Evolutionary conservation across 2,329 filamentous ascomycete species (phyloP).

Genomic region (Lasiodiplodia gonubiensis): DNA sequence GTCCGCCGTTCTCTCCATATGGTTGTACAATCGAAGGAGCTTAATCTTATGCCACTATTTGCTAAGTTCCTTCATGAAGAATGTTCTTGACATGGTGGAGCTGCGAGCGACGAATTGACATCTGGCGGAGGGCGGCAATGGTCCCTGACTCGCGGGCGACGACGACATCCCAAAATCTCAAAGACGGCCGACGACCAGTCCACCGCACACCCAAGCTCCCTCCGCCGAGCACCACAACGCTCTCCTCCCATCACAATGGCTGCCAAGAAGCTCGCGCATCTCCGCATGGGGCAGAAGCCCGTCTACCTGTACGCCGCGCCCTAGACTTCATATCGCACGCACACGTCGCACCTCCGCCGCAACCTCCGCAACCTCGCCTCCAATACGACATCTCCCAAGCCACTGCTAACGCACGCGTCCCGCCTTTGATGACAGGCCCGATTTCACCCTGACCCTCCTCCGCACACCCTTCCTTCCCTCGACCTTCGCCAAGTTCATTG

Average conservation of each 20-base stretch:
- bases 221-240: background rate
- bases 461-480: slow-evolving; percentile 74
- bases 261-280: slow-evolving; percentile 33
- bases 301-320: slow-evolving; percentile 52
- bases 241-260: background rate
- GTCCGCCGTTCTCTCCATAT: too few relatives aligned
- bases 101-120: background rate
- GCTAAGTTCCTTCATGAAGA: background rate
- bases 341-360: background rate
- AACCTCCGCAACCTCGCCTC: background rate
- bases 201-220: slow-evolving; percentile 30
- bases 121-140: background rate
- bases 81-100: background rate
- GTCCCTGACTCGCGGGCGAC: slow-evolving; percentile 14
- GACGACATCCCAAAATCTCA: slow-evolving; percentile 25
- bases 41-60: background rate
- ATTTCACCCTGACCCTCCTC: slow-evolving; percentile 79
- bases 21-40: background rate
- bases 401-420: background rate
- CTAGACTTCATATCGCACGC: background rate
- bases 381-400: background rate
- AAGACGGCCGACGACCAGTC: background rate
- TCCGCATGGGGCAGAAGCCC: slow-evolving; percentile 50
- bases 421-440: slow-evolving; percentile 66
- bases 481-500: slow-evolving; percentile 85